Percentiles rank a stretch among this genome's conserved stretches.
These are phyloP conservation scores for Puccinia triticina DNA, from an alignment of 1,284 basidiomycete genomes.

Conservation along the genomic window DNA sequence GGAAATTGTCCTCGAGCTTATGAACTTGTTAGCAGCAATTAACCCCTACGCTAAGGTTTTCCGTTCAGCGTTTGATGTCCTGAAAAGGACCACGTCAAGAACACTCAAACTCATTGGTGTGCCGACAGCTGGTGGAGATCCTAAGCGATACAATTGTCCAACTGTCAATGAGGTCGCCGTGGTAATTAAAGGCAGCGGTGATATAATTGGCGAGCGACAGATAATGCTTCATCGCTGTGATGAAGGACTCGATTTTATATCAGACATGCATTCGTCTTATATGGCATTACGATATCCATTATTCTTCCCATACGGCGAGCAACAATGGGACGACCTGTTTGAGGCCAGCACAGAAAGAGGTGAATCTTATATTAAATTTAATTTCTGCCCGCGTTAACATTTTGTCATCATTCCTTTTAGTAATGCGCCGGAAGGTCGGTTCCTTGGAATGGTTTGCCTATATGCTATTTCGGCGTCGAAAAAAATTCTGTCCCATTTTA, in stretches of 20 bases:
- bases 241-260: neutral
- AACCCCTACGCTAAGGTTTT: neutral
- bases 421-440: neutral
- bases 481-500: neutral
- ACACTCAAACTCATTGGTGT: neutral
- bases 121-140: neutral
- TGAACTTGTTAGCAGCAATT: too few species aligned
- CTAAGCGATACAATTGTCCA: constrained; percentile 6
- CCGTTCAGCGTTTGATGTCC: neutral
- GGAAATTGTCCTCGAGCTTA: too few species aligned
- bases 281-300: constrained; percentile 16
- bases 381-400: too few species aligned
- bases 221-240: neutral
- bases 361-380: neutral
- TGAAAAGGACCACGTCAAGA: neutral
- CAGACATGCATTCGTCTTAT: constrained; percentile 25
- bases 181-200: neutral
- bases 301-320: constrained; percentile 25
- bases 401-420: too few species aligned
- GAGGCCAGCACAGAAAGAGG: neutral
- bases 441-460: constrained; percentile 7
- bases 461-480: neutral
- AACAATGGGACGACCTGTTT: neutral
- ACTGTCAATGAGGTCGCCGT: neutral
- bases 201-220: neutral